Percentiles rank a stretch among this genome's conserved stretches.
phyloP scores from a whole-genome alignment of 192 early-diverging fungal species.

The Chytriomyces sp. region DNA sequence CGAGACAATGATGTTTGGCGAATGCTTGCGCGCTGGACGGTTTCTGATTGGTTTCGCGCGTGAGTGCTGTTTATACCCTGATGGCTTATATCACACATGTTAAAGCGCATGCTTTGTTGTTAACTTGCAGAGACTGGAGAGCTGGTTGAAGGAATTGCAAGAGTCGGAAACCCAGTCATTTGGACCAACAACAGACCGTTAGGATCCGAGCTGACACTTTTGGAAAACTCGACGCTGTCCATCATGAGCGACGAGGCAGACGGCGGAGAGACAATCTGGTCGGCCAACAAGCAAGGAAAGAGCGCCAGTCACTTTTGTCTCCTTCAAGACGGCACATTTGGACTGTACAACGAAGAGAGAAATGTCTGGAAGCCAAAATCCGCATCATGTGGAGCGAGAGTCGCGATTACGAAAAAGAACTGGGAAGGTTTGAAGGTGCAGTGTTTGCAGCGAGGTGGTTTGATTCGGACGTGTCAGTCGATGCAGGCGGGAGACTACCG shows the following conservation, averaged over 20 bases:
- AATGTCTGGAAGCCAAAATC: not conserved
- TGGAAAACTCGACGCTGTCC: not conserved
- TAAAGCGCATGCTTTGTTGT: not conserved
- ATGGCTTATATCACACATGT: not conserved
- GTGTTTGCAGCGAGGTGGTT: not conserved
- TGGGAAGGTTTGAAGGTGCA: not conserved
- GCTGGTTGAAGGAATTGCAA: not conserved
- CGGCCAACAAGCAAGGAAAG: not conserved
- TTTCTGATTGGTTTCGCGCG: not conserved
- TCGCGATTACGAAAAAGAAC: not conserved
- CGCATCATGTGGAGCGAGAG: not conserved
- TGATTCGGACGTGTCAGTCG: not conserved
- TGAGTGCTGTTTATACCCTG: not conserved
- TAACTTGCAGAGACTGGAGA: not conserved
- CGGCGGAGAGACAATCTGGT: not conserved
- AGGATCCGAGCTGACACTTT: not conserved
- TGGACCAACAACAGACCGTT: not conserved
- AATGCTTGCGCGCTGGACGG: not conserved
- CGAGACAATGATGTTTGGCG: not conserved
- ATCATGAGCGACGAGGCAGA: too few species aligned
- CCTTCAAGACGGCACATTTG: not conserved
- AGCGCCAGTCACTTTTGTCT: not conserved
- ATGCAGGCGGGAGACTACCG: not conserved
- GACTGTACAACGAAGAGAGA: not conserved
- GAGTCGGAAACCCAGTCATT: not conserved